Base-by-base conservation (phyloP, 169 alveolate genomes). In the Babesia gibsoni region DNA sequence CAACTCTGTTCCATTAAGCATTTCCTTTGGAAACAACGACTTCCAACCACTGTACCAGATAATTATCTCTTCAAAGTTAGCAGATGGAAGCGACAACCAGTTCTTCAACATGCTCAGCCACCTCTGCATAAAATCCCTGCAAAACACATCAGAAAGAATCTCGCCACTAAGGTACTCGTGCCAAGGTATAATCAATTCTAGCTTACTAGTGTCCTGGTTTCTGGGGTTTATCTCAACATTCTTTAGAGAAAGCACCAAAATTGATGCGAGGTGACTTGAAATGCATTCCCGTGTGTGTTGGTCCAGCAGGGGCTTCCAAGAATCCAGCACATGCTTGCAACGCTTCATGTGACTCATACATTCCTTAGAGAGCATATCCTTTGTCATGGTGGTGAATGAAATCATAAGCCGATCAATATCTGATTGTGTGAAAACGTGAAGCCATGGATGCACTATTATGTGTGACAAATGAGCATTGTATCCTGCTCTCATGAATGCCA, bases 1-100 rank as follows among this genome's bases (percentile, higher is more conserved):
- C 50, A 69, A 12, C 22, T 18, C 35, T 7, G 59, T 2, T 1
- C 35, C 20, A 14, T 69, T 59, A 2, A 69, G 23, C 43, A 69
- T 25, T 1, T 39, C 39, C 3, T 36, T 16, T 22, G 81, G 69
- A 23, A 69, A 57, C 5, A 69, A 22, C 12, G 73, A 46, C 37
- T 69, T 69, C 81, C 81, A 69, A 18, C 81, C 81, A 29, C 9
- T 36, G 65, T 69, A 69, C 81, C 81, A 69, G 0, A 58, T 20
- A 23, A 69, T 58, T 12, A 69, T 50, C 43, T 69, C 81, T 0
- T 69, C 81, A 61, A 4, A 58, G 23, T 69, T 56, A 7, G 52
- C 69, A 6, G 61, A 32, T 14, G 81, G 72, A 7, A 18, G 23
- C 30, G 42, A n/a, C 35, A 69, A 2, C 81, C 81, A 69, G 9